Evolutionary conservation across 805 yeast genomes (phyloP), one percentile per base, ranked within the genome.

Genomic region (Candida piceae): DNA sequence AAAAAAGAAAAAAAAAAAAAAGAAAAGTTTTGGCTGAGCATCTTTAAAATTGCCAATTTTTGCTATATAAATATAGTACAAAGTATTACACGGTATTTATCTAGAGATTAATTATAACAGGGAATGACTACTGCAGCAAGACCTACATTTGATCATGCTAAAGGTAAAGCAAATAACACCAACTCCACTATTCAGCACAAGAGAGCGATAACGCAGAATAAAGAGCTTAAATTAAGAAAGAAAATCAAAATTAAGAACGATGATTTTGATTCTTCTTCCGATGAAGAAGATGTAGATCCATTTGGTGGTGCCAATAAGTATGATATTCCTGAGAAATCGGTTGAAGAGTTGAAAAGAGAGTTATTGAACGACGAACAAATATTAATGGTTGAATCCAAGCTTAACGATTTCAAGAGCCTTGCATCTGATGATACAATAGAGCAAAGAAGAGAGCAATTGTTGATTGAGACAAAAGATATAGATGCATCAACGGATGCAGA

Each of bases 81-180:
- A 3, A 16, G 15, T 29, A 10, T 17, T 29, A 8, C 7, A 19
- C n/a, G 10, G 10, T n/a, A n/a, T n/a, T n/a, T n/a, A n/a, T n/a
- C n/a, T n/a, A n/a, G n/a, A n/a, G n/a, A n/a, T n/a, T 9, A 20
- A 20, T 7, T 20, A 20, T 20, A 7, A n/a, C 11, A 21, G 15
- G 20, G 7, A 16, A 79, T 80, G 86, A 76, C 85, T 0, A 75
- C 84, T 4, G 82, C 84, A 8, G 84, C 78, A 50, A 69, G 82
- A 52, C 84, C 85, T 0, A 80, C 84, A 6, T 68, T 80, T 44
- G 85, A 79, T 44, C 73, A 73, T 32, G 82, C 83, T 15, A 68
- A 76, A 48, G 79, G 80, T 36, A 76, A 73, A 34, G 62, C 63
- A 1, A 62, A 67, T 33, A 63, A 62, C 7, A 44, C 38, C 48